Evolutionary conservation across 1,139 yeast genomes (phyloP), one percentile per base, ranked within the genome.

Genomic region (Zygotorulaspora mrakii): DNA sequence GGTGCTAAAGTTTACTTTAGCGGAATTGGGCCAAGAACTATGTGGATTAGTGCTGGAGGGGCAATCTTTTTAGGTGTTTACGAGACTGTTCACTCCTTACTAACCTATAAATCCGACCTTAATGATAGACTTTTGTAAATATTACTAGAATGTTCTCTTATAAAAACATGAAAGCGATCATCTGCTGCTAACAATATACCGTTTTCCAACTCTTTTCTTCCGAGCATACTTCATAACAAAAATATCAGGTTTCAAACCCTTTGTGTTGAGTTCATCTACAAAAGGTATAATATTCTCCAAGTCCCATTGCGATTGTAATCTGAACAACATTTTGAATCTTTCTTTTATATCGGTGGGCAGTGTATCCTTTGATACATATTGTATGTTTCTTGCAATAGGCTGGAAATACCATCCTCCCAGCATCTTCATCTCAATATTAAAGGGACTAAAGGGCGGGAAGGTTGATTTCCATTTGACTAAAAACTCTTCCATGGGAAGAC

Each of bases 1-100:
- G 95, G 95, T 0, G 63, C 68, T 35, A 50, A 59, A 6, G 88
- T 83, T 1, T 86, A 91, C 49, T 74, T 78, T 59, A 76, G 75
- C 37, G 98, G 98, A 4, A 73, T 89, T 28, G 96, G 95, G 0
- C 97, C 98, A 2, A 72, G 98, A 60, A 88, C 96, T 0, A 74
- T 85, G 77, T 91, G 98, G 98, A 91, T 91, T 46, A 82, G 95
- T 67, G 94, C 95, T 3, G 99, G 99, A 12, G 99, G 99, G 13
- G 96, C 97, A 21, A 87, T 94, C 25, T 91, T 94, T 67, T 70
- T 91, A 42, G 99, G 99, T 2, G 86, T 87, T 44, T 91, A 91
- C 58, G 98, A 91, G 63, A 65, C 82, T 17, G 89, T 82, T 3
- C 77, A 70, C 42, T 52, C 56, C 1, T 22, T 58, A 1, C 42